Evolutionary conservation across 2,329 filamentous ascomycete species (phyloP).

Genomic region (Hymenoscyphus occultus): DNA sequence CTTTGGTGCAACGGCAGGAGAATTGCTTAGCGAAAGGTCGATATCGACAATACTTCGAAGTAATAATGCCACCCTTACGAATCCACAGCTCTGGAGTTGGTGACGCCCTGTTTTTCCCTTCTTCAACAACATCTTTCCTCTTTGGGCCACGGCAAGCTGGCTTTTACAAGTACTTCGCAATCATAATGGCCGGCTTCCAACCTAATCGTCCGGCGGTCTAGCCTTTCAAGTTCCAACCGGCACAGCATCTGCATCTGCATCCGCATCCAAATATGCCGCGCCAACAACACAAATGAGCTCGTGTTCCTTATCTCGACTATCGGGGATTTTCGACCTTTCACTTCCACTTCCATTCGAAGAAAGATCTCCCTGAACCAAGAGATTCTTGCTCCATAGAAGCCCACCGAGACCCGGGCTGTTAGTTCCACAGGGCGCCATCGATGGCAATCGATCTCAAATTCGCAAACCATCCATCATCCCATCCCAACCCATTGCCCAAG

Average conservation of each 20-base stretch:
- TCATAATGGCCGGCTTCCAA: not conserved
- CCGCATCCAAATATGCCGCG: not conserved
- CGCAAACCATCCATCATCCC: not conserved
- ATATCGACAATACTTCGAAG: not conserved
- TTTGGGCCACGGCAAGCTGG: not conserved
- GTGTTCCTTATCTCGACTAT: conserved; percentile 3
- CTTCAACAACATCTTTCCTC: not conserved
- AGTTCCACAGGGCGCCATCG: not conserved
- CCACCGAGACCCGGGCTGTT: not conserved
- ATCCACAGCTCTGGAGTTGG: conserved; percentile 1
- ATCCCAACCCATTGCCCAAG: no score
- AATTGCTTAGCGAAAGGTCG: not conserved
- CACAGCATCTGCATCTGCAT: not conserved
- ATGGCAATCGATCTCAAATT: not conserved
- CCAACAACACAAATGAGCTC: not conserved
- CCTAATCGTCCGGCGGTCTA: conserved; percentile 1
- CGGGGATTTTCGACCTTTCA: not conserved
- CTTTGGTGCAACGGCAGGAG: not conserved
- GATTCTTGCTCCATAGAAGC: conserved; percentile 1
- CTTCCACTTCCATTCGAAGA: not conserved
- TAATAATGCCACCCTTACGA: no score
- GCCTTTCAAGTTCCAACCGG: not conserved
- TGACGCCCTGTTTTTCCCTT: not conserved
- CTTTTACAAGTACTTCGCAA: not conserved
- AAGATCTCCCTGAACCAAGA: not conserved